Evolutionary conservation across 2,329 filamentous ascomycete genomes (phyloP).

Genomic region (Verticillium albo-atrum): DNA sequence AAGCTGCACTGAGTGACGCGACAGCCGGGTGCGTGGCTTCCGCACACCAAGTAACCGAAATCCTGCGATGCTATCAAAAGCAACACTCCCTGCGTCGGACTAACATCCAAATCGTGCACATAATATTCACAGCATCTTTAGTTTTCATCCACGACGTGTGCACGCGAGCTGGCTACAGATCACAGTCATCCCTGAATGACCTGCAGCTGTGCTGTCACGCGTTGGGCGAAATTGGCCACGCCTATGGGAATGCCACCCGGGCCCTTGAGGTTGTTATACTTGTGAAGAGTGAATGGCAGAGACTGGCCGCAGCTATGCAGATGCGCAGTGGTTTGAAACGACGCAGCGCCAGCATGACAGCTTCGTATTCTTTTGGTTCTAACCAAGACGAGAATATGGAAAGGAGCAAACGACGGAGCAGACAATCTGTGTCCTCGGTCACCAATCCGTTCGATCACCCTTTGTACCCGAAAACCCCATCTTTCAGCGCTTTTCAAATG

Average conservation of each 20-base stretch:
- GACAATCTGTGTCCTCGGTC: background rate
- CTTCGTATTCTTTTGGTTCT: background rate
- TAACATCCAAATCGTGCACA: constrained; percentile 17
- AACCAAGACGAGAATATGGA: background rate
- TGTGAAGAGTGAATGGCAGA: constrained; percentile 13
- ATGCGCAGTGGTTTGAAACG: constrained; percentile 14
- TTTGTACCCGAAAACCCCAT: background rate
- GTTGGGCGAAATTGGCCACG: constrained; percentile 14
- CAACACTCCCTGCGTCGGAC: constrained; percentile 12
- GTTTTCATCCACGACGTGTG: constrained; percentile 15
- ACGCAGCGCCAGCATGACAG: background rate
- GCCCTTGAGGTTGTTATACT: constrained; percentile 13
- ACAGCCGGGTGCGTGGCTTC: constrained; percentile 16
- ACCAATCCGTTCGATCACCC: background rate
- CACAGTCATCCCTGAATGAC: constrained; percentile 5
- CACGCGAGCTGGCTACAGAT: constrained; percentile 3
- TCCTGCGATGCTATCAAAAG: constrained; percentile 13
- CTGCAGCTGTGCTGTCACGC: constrained; percentile 19
- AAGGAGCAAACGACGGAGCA: background rate
- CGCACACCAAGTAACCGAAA: constrained; percentile 12
- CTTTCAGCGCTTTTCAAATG: constrained; percentile 1
- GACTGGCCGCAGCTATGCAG: background rate
- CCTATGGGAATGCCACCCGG: constrained; percentile 12
- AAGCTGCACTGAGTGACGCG: background rate
- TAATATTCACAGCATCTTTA: constrained; percentile 15